A percentile compares a stretch with the other conserved stretches of the same genome.
Conservation (phyloP, 1,139 yeast species). For the Debaryomyces singareniensis region DNA sequence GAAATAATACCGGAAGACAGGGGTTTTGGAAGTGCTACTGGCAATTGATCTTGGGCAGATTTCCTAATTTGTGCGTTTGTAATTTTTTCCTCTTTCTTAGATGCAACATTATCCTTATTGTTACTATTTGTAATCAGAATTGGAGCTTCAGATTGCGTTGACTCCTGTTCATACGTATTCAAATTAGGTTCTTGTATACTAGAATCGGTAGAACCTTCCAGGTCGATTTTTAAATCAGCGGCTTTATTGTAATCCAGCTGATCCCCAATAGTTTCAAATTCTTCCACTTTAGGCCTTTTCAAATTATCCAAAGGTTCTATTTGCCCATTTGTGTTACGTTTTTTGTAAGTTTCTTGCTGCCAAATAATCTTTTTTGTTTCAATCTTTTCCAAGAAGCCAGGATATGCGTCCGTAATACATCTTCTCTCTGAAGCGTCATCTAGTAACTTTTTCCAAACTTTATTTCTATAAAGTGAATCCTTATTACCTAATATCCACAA, state of each 20-base stretch:
- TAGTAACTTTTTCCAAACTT: constrained; percentile 64
- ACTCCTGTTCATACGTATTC: not conserved
- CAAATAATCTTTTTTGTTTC: not conserved
- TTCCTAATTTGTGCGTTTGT: not conserved
- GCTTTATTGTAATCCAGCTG: not conserved
- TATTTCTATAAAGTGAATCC: constrained; percentile 53
- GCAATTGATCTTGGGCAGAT: not conserved
- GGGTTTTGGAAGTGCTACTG: constrained; percentile 7
- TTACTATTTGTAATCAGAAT: not conserved
- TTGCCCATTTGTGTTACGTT: not conserved
- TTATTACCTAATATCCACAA: constrained; percentile 88
- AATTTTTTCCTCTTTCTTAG: not conserved
- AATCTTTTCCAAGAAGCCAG: constrained; percentile 27
- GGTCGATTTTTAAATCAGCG: not conserved
- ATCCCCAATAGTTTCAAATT: not conserved
- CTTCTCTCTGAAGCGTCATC: constrained; percentile 53
- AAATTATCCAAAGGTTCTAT: not conserved
- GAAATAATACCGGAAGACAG: constrained; percentile 13
- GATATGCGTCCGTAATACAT: constrained; percentile 24
- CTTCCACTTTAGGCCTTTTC: not conserved
- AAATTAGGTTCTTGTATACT: not conserved
- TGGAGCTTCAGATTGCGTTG: not conserved
- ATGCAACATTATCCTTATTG: not conserved
- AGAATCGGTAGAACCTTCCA: not conserved
- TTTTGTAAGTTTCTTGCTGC: not conserved